Evolutionary conservation across 768 basidiomycete species (phyloP).

Genomic region (Podaxis sp.): DNA sequence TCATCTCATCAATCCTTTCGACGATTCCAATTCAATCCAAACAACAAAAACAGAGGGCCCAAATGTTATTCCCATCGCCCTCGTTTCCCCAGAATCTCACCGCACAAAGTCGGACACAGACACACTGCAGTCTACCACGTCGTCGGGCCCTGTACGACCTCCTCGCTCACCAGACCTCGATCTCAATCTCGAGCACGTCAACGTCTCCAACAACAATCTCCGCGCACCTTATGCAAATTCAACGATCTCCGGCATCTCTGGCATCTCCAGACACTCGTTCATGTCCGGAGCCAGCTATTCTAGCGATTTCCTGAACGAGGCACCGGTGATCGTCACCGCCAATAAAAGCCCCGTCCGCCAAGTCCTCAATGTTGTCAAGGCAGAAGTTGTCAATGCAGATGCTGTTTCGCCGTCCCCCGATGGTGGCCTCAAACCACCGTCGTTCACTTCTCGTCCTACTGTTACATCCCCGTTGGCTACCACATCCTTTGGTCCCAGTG

Average conservation of each 20-base stretch:
- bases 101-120: conserved; percentile 26
- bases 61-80: conserved; percentile 84
- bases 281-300: conserved; percentile 72
- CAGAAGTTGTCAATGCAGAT: conserved; percentile 69
- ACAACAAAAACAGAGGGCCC: conserved; percentile 77
- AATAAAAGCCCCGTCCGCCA: conserved; percentile 61
- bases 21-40: conserved; percentile 74
- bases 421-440: conserved; percentile 39
- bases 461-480: conserved; percentile 63
- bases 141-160: conserved; percentile 50
- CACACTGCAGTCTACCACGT: conserved; percentile 27
- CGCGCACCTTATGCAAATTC: conserved; percentile 41
- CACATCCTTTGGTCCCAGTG: conserved; percentile 67
- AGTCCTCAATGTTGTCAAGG: conserved; percentile 72
- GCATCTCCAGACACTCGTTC: conserved; percentile 54
- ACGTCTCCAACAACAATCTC: conserved; percentile 52
- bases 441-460: conserved; percentile 38
- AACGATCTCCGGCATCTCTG: conserved; percentile 50
- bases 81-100: conserved; percentile 58
- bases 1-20: conserved; percentile 59
- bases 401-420: conserved; percentile 29
- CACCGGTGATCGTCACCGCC: conserved; percentile 77
- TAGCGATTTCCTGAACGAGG: conserved; percentile 77
- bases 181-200: conserved; percentile 59
- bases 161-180: conserved; percentile 55